Evolutionary conservation across 2,329 filamentous ascomycete species (phyloP), one percentile per base, ranked within the genome.

Genomic region (Penicillium sp.): DNA sequence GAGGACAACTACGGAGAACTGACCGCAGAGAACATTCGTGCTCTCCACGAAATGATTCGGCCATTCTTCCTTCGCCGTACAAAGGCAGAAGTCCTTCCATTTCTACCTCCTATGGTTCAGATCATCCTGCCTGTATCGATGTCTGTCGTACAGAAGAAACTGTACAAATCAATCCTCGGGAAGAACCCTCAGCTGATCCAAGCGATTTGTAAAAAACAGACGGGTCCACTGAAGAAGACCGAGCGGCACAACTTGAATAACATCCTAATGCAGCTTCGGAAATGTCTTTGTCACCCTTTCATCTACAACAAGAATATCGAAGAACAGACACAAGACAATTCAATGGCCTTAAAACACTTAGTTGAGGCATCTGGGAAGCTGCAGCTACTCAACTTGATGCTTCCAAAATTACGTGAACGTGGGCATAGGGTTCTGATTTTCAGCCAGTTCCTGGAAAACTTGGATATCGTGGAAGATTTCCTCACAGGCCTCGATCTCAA

Each of bases 101-200:
- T 95, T 62, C 70, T 98, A 7, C 92, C 92, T 0, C 82, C 90
- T 0, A 88, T 98, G 78, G 83, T 85, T 1, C 90, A 96, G 56
- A 88, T 98, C 51, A 96, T 98, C 45, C 69, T 98, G 3, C 92
- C 92, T 0, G 82, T 98, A n/a, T 89, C 85, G 2, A 95, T 96
- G 89, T 89, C 85, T 1, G 73, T 87, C 10, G 71, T 98, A 9
- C 93, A 98, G 60, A 92, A 95, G 69, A 92, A 87, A 58, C 74
- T 98, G 0, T 95, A 92, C 68, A 92, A 89, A 58, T 93, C 85
- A 2, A 95, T 98, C 52, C 76, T 98, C 53, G 79, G 85, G 10
- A 92, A 93, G 62, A 95, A 93, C 44, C 84, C 89, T 0, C 77
- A 93, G 36, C 74, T 98, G 6, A 89, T 98, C 57, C 83, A 82